These are phyloP conservation scores for Wickerhamiella lipophila DNA, from an alignment of 805 yeast genomes.

Conservation along the genomic window DNA sequence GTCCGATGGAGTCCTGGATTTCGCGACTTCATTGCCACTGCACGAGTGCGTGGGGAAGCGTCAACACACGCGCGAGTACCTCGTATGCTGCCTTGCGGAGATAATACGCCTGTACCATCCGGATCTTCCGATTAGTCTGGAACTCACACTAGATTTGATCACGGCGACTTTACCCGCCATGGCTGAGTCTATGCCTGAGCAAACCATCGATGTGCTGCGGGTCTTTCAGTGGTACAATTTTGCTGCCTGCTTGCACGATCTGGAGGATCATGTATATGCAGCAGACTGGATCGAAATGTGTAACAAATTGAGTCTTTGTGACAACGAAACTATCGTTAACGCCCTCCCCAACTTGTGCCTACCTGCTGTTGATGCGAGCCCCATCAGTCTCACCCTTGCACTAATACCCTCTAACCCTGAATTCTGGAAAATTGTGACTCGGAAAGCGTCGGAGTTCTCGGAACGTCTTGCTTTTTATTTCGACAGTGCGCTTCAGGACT, in stretches of 20 bases:
- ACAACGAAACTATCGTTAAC: neutral
- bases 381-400: neutral
- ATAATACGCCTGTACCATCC: neutral
- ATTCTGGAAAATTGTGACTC: neutral
- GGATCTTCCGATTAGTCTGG: neutral
- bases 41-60: neutral
- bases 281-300: neutral
- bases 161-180: neutral
- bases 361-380: neutral
- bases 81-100: constrained; percentile 5
- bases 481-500: neutral
- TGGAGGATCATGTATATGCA: neutral
- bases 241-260: neutral
- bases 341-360: neutral
- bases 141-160: neutral
- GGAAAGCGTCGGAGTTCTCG: neutral
- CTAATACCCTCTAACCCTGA: neutral
- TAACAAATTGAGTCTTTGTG: neutral
- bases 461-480: neutral
- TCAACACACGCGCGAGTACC: neutral
- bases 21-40: neutral
- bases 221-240: constrained; percentile 5
- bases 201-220: neutral
- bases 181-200: neutral
- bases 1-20: neutral